Evolutionary conservation across 805 yeast genomes (phyloP).

Genomic region (Cyberlindnera mrakii): DNA sequence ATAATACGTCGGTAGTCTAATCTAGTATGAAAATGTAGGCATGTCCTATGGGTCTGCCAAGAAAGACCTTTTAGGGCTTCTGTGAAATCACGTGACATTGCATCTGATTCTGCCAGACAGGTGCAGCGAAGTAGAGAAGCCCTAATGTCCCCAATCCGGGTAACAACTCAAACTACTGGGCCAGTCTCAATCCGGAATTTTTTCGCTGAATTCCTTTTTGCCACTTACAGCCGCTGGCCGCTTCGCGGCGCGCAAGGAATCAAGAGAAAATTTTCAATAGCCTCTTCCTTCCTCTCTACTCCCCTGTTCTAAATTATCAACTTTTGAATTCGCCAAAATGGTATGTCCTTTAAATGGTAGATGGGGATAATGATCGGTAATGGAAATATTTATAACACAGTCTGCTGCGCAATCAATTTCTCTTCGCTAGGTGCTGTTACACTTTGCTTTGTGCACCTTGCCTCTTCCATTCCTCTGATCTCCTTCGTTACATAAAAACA

Average conservation of each 20-base stretch:
- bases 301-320: neutral
- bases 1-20: neutral
- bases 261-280: constrained; percentile 7
- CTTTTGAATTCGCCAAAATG: constrained; percentile 7
- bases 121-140: neutral
- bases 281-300: constrained; percentile 1
- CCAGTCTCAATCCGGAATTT: neutral
- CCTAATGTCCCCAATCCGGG: constrained; percentile 1
- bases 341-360: constrained; percentile 22
- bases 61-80: neutral
- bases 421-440: neutral
- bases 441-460: too few relatives aligned
- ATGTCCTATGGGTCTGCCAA: neutral
- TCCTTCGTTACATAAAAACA: neutral
- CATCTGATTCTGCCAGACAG: neutral
- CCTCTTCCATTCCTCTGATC: neutral
- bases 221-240: neutral
- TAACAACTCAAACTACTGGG: neutral
- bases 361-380: neutral
- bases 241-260: constrained; percentile 1
- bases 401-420: neutral
- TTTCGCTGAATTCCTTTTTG: neutral
- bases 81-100: neutral
- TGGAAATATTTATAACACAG: neutral
- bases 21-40: neutral